Evolutionary conservation across 2,329 filamentous ascomycete genomes (phyloP), one percentile per base, ranked within the genome.

Genomic region (Fusarium sambucinum): DNA sequence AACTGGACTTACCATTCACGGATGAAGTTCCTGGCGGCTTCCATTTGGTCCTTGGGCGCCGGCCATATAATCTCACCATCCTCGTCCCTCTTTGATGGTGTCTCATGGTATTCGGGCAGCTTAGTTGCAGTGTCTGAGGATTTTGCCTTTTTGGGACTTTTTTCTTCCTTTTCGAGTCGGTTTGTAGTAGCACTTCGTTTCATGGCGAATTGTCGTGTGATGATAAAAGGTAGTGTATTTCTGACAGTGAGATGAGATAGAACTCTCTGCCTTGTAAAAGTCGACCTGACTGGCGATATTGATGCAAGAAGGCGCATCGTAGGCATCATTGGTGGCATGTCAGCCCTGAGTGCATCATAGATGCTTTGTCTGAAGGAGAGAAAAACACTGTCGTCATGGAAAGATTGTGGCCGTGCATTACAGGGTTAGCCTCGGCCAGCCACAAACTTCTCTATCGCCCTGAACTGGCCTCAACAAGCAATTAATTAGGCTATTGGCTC

Each of bases 61-160:
- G 89, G 89, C 89, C 89, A 91, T 47, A 89, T 80, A 2, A 82
- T 77, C 12, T 80, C 78, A 3, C 86, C 87, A 19, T 78, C 68
- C 1, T 79, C 77, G 62, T 84, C 81, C 54, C 74, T 54, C 7
- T 32, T 32, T 3, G 61, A 68, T 1, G 56, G 48, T 1, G 61
- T 68, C 21, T 58, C 19, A 23, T 72, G 61, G 45, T 72, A 67
- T 9, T 64, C 65, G 2, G 68, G 54, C 5, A 59, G 12, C 21
- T 40, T 30, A 12, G 8, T 5, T 10, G 10, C 17, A 8, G 46
- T 4, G 9, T 27, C 55, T 13, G 27, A 19, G 3, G 47, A n/a
- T 2, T 42, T 50, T 33, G 54, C 4, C 35, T 59, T 61, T 44
- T 70, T 71, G 5, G 59, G 19, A 7, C 14, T 41, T 16, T 8